Conservation (phyloP, 1,284 basidiomycete genomes). For the Puccinia polysora region DNA sequence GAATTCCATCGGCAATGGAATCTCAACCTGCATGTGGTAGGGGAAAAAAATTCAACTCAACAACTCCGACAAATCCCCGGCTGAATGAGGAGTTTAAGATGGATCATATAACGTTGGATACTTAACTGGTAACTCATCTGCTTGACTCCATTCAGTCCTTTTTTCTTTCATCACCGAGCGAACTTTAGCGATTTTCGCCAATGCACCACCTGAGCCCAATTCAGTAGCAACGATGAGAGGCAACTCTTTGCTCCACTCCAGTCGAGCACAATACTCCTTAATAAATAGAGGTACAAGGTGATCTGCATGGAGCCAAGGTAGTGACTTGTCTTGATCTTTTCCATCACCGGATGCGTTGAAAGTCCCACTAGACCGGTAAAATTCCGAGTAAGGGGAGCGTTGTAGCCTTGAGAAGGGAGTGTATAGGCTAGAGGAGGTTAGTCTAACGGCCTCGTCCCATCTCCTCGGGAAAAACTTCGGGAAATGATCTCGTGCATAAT, state of each 20-base stretch:
- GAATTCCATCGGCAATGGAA: slow-evolving; percentile 73
- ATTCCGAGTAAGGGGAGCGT: slow-evolving; percentile 68
- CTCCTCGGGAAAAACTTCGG: slow-evolving; percentile 65
- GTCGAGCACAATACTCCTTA: slow-evolving; percentile 78
- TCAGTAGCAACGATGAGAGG: slow-evolving; percentile 80
- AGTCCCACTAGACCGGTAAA: slow-evolving; percentile 57
- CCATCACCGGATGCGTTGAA: slow-evolving; percentile 55
- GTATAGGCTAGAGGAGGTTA: slow-evolving; percentile 72
- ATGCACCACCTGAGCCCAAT: slow-evolving; percentile 80
- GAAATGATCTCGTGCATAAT: slow-evolving; percentile 69
- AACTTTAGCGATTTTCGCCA: slow-evolving; percentile 85
- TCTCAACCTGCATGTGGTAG: slow-evolving; percentile 85
- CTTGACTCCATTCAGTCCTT: slow-evolving; percentile 83
- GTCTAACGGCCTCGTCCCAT: slow-evolving; percentile 64
- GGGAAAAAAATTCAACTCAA: slow-evolving; percentile 31
- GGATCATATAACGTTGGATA: not conserved
- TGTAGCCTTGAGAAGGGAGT: slow-evolving; percentile 64
- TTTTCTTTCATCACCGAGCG: slow-evolving; percentile 83
- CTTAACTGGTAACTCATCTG: slow-evolving; percentile 76
- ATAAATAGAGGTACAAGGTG: slow-evolving; percentile 76
- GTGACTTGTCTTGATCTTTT: not conserved
- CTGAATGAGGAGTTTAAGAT: not conserved
- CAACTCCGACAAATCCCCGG: not conserved
- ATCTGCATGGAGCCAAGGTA: slow-evolving; percentile 58
- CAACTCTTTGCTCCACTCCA: slow-evolving; percentile 80